Percentiles rank a stretch among this genome's conserved stretches.
Conservation (phyloP, 306 rosid genomes). For the Cucurbita argyrosperma region DNA sequence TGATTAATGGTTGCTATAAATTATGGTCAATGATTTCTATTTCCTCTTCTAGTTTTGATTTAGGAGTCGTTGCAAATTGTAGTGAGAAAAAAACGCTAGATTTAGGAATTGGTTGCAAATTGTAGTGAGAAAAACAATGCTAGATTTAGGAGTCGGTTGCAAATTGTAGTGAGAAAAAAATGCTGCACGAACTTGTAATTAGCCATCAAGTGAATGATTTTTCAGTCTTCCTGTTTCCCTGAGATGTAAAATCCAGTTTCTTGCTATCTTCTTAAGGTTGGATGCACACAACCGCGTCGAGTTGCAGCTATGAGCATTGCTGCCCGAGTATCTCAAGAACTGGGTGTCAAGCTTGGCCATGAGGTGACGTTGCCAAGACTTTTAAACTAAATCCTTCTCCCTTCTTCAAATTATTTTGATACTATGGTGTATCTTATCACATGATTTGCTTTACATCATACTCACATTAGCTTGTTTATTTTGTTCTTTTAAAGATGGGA, state of each 20-base stretch:
- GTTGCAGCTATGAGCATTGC: constrained; percentile 99
- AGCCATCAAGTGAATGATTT: not conserved
- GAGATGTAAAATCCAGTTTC: not conserved
- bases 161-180: not conserved
- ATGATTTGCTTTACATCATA: not conserved
- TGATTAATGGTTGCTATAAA: not conserved
- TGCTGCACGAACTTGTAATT: not conserved
- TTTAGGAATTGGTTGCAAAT: not conserved
- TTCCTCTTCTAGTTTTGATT: not conserved
- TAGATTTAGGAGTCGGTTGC: not conserved
- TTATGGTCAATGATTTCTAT: not conserved
- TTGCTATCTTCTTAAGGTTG: constrained; percentile 40
- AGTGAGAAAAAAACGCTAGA: not conserved
- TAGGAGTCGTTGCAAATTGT: not conserved
- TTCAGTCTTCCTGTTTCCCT: not conserved
- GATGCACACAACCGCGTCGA: constrained; percentile 94
- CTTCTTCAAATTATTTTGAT: not conserved
- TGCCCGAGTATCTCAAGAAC: constrained; percentile 94
- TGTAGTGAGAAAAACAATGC: not conserved
- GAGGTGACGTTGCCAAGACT: constrained; percentile 39
- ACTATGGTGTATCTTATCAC: not conserved
- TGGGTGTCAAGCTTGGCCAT: constrained; percentile 92
- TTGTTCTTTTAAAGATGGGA: not conserved
- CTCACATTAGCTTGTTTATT: not conserved
- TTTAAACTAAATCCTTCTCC: not conserved